These are phyloP conservation scores for Fusarium sp. DNA, from an alignment of 2,329 filamentous ascomycete genomes.

Conservation along the genomic window DNA sequence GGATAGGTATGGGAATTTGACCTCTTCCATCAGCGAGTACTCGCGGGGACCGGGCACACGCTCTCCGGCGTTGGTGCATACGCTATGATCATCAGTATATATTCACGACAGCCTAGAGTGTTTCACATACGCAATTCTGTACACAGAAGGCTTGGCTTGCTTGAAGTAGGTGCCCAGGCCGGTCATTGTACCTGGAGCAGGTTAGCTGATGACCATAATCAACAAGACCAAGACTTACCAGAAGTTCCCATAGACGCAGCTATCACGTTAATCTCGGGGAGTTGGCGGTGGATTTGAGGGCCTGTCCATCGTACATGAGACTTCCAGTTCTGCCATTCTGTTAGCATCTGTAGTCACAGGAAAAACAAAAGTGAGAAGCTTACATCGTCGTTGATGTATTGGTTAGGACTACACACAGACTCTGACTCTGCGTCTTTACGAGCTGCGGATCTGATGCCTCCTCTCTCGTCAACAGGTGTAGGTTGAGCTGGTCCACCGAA, in stretches of 20 bases:
- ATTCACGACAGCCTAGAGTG: rapidly evolving
- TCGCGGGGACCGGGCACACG: slow-evolving; percentile 70
- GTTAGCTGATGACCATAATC: background rate
- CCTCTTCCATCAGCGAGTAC: slow-evolving; percentile 62
- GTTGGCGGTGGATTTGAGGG: slow-evolving; percentile 68
- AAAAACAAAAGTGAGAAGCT: background rate
- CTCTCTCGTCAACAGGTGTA: slow-evolving; percentile 51
- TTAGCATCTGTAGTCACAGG: background rate
- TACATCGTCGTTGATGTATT: slow-evolving; percentile 54
- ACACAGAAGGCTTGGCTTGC: slow-evolving; percentile 63
- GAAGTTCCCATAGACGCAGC: slow-evolving; percentile 68
- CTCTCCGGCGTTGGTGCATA: slow-evolving; percentile 70
- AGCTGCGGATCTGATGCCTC: slow-evolving; percentile 51
- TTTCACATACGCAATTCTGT: slow-evolving; percentile 54
- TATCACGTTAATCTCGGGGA: slow-evolving; percentile 68
- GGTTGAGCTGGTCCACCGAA: slow-evolving; percentile 54
- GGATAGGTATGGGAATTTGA: slow-evolving; percentile 69
- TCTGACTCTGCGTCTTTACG: slow-evolving; percentile 50
- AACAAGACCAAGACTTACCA: slow-evolving; percentile 25
- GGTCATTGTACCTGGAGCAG: slow-evolving; percentile 58
- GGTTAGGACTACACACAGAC: slow-evolving; percentile 51
- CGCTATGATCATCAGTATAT: slow-evolving; percentile 53
- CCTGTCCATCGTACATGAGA: slow-evolving; percentile 71
- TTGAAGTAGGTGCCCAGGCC: slow-evolving; percentile 66
- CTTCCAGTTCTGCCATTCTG: slow-evolving; percentile 61